phyloP scores from a whole-genome alignment of 2,329 filamentous ascomycete genomes.

The Aspergillus eucalypticola region DNA sequence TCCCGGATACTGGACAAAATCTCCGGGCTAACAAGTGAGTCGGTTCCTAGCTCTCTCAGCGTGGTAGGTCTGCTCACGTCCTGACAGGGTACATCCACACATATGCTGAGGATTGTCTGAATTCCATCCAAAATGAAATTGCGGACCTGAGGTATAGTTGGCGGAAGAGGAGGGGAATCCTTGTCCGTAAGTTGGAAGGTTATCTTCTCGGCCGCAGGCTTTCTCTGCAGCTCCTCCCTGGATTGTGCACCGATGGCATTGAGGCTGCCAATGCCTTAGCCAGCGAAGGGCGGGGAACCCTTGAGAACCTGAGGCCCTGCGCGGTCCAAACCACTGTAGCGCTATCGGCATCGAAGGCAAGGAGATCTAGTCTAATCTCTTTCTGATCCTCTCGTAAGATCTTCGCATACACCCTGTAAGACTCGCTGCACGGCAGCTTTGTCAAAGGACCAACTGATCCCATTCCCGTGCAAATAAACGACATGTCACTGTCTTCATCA shows the following conservation, averaged over 20 bases:
- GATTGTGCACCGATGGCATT: not conserved
- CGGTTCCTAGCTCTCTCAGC: not conserved
- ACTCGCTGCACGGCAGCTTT: not conserved
- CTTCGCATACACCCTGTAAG: not conserved
- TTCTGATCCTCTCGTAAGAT: not conserved
- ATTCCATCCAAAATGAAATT: not conserved
- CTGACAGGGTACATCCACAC: not conserved
- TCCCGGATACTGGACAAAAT: not conserved
- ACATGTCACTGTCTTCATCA: not conserved
- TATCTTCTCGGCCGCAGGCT: not conserved
- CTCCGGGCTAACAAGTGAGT: not conserved
- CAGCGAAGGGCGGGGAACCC: not conserved
- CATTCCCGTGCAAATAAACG: not conserved
- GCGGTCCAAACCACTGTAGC: not conserved
- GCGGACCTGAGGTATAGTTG: too few species aligned
- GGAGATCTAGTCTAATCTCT: not conserved
- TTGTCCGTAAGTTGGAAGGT: not conserved
- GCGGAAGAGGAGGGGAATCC: not conserved
- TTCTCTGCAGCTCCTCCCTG: not conserved
- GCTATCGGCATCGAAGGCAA: not conserved
- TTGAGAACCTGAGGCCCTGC: not conserved
- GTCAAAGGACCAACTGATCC: not conserved
- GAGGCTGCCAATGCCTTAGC: not conserved
- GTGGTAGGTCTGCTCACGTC: not conserved
- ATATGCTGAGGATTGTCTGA: not conserved